phyloP scores from a whole-genome alignment of 129 eudicot species.

The Centrapalus pauciflorus region DNA sequence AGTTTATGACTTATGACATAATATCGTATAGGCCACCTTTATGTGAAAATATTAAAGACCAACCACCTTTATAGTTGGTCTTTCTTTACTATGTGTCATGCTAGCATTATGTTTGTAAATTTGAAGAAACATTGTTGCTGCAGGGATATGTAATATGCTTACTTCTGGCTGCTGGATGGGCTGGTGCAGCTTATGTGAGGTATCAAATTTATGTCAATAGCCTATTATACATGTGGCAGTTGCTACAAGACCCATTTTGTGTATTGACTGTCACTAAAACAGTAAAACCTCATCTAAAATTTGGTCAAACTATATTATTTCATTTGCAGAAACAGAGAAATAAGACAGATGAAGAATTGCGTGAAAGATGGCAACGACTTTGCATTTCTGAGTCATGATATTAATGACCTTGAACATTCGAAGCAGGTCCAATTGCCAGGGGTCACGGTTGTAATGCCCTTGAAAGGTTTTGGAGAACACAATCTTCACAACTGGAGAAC shows the following conservation, averaged over 20 bases:
- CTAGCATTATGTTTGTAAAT: background rate
- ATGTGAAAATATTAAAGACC: background rate
- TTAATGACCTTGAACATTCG: constrained; percentile 83
- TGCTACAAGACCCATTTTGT: background rate
- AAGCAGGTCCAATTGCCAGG: constrained; percentile 81
- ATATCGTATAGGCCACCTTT: background rate
- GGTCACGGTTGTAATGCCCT: constrained; percentile 97
- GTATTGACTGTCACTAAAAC: background rate
- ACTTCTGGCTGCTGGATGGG: constrained; percentile 91
- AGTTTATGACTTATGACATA: too few relatives aligned
- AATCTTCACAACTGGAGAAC: constrained; percentile 95
- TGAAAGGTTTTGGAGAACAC: constrained; percentile 98
- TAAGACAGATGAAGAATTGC: constrained; percentile 53
- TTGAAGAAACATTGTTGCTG: constrained; percentile 18
- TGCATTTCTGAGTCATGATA: constrained; percentile 70
- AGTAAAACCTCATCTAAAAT: background rate
- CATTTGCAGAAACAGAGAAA: constrained; percentile 75
- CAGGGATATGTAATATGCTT: constrained; percentile 89
- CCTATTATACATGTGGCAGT: constrained; percentile 1
- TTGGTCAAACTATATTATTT: background rate
- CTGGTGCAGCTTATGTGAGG: constrained; percentile 96
- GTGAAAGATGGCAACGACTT: constrained; percentile 68
- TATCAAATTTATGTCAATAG: constrained; percentile 20
- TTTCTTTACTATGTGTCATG: background rate
- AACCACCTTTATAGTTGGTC: background rate